Base-by-base conservation (phyloP, 2,329 filamentous ascomycete genomes). In the Aspergillus novoparasiticus region DNA sequence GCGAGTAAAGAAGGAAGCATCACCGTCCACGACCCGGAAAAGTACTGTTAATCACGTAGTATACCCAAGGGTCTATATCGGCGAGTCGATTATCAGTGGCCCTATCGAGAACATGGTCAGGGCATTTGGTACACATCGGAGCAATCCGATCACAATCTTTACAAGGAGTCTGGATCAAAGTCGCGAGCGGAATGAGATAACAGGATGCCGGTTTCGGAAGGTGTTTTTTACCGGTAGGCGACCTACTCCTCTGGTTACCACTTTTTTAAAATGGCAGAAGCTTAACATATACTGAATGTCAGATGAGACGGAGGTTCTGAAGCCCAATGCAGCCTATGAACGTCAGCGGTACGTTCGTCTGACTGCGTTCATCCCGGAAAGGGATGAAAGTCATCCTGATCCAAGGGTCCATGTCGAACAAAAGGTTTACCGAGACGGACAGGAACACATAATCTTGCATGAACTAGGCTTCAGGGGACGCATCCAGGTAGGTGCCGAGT, bases 331-430 rank as follows among this genome's bases (percentile, higher is more conserved):
- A 34, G 56, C 34, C 16, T 32, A 56, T 46, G 59, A 57, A 36
- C 45, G 53, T 46, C 32, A 45, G 26, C 41, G 53, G 1, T 57
- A 34, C 21, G 51, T 61, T 34, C 55, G 55, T 39, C n/a, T 64
- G 36, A 61, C 62, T 14, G 62, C 56, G 8, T 64, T 64, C 56
- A 64, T 64, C 19, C 19, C 62, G 11, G 59, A 58, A 54, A 19
- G 43, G 1, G 61, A 65, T 14, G 57, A 63, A 59, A 16, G 45
- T 6, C 46, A 60, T 14, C 43, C 48, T 2, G 59, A 67, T 30
- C 63, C 67, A 3, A 66, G 39, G 39, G 62, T 67, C 26, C 67
- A 66, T 41, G 65, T 68, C 9, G 67, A 68, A 41, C 67, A 68
- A 46, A 60, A 55, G 12, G 53, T 67, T 34, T 63, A 61, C n/a